A percentile compares a stretch with the other conserved stretches of the same genome.
Evolutionary conservation across 805 yeast species (phyloP).

Genomic region (Spathaspora hagerdaliae): DNA sequence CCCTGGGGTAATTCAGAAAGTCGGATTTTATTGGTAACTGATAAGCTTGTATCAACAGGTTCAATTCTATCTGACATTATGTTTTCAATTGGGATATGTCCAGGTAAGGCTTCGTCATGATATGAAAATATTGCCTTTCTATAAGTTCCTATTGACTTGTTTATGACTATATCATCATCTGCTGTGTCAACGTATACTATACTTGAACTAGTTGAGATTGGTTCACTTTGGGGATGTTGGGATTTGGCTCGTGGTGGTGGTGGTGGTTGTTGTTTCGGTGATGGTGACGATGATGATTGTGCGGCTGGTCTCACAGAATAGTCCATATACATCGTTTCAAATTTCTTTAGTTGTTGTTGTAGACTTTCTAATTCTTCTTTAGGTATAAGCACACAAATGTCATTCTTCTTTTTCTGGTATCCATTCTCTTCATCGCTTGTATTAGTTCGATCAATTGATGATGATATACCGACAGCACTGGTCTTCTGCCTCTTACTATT

Average conservation of each 20-base stretch:
- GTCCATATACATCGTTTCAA: background rate
- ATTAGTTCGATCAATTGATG: too few relatives aligned
- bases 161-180: slow-evolving; percentile 2
- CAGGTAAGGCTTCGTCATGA: slow-evolving; percentile 8
- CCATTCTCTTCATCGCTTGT: too few relatives aligned
- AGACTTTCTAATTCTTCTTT: slow-evolving; percentile 9
- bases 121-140: slow-evolving; percentile 1
- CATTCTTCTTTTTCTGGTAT: background rate
- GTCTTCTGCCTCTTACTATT: background rate
- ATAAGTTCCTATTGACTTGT: slow-evolving; percentile 1
- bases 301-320: too few relatives aligned
- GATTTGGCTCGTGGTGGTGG: background rate
- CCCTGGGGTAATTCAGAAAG: slow-evolving; percentile 2
- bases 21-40: slow-evolving; percentile 1
- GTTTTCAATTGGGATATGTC: slow-evolving; percentile 3
- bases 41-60: background rate
- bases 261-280: background rate
- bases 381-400: slow-evolving; percentile 8
- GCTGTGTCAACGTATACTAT: background rate
- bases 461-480: background rate
- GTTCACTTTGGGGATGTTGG: background rate
- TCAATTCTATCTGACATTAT: background rate
- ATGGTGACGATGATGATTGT: background rate
- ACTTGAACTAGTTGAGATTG: background rate
- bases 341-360: slow-evolving; percentile 4